Evolutionary conservation across 331 rosid genomes (phyloP).

Genomic region (Telfairia occidentalis): DNA sequence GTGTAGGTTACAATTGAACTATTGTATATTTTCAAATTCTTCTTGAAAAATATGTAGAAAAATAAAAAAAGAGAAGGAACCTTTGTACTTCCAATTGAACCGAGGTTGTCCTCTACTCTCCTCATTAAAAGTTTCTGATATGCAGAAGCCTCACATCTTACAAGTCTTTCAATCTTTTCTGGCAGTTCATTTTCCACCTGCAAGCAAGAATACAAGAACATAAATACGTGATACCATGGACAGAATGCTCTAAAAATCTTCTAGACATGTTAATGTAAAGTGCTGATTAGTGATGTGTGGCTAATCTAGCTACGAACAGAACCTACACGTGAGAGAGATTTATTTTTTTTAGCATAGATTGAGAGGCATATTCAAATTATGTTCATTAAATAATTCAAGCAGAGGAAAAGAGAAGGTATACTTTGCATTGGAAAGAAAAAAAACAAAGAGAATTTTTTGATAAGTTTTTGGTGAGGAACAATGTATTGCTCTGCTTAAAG

Average conservation of each 20-base stretch:
- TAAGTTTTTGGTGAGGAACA: background rate
- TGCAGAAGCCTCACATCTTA: conserved; percentile 98
- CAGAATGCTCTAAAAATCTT: background rate
- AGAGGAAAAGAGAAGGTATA: background rate
- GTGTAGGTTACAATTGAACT: conserved; percentile 4
- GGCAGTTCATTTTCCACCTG: conserved; percentile 96
- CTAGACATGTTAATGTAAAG: background rate
- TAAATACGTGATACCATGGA: conserved; percentile 4
- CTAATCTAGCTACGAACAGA: background rate
- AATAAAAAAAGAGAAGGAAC: conserved; percentile 24
- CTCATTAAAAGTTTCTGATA: conserved; percentile 97
- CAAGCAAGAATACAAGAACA: conserved; percentile 18
- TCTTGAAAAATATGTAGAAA: conserved; percentile 3
- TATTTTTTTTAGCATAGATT: background rate
- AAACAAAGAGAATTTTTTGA: background rate
- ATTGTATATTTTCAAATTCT: background rate
- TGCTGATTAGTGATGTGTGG: background rate
- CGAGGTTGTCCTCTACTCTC: conserved; percentile 97
- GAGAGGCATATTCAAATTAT: background rate
- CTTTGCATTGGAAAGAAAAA: background rate
- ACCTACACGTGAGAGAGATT: background rate
- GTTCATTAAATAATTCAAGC: background rate
- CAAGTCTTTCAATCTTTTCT: conserved; percentile 91
- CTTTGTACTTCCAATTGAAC: conserved; percentile 75
- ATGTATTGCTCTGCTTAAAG: background rate